Conservation (phyloP, 106 monocot genomes). For the Vanilla planifolia region DNA sequence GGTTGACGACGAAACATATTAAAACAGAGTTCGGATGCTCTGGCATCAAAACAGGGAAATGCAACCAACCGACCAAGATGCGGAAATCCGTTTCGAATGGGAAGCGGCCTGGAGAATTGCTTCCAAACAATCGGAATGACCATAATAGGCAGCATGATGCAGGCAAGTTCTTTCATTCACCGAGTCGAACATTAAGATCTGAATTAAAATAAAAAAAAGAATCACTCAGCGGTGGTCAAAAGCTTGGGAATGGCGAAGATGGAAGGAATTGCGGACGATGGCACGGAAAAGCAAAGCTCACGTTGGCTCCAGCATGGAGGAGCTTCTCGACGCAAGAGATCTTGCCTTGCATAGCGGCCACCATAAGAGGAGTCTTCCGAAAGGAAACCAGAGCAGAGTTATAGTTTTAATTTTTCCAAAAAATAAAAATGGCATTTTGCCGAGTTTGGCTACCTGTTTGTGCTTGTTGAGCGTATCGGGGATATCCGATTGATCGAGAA, state of each 20-base stretch:
- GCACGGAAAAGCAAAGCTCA: no score
- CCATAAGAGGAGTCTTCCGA: slow-evolving; percentile 75
- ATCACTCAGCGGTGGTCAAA: background rate
- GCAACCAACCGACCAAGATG: slow-evolving; percentile 44
- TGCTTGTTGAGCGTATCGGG: slow-evolving; percentile 52
- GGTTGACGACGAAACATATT: no score
- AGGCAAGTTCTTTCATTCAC: slow-evolving; percentile 67
- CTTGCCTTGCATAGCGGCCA: slow-evolving; percentile 87
- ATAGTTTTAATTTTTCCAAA: background rate
- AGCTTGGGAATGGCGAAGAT: background rate
- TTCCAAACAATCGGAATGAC: slow-evolving; percentile 65
- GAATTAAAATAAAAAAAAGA: slow-evolving; percentile 1
- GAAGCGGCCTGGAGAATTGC: slow-evolving; percentile 60
- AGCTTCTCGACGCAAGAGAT: slow-evolving; percentile 60
- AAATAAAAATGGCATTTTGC: background rate
- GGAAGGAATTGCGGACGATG: no score
- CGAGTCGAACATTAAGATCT: slow-evolving; percentile 35
- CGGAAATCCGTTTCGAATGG: slow-evolving; percentile 37
- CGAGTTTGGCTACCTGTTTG: slow-evolving; percentile 46
- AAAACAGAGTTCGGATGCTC: no score
- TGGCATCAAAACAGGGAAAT: no score
- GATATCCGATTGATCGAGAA: slow-evolving; percentile 35
- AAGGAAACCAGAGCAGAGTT: background rate
- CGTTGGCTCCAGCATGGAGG: slow-evolving; percentile 77
- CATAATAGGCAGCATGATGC: slow-evolving; percentile 77